A percentile compares a stretch with the other conserved stretches of the same genome.
Conservation (phyloP, 208 protist genomes). For the Leptomonas seymouri region DNA sequence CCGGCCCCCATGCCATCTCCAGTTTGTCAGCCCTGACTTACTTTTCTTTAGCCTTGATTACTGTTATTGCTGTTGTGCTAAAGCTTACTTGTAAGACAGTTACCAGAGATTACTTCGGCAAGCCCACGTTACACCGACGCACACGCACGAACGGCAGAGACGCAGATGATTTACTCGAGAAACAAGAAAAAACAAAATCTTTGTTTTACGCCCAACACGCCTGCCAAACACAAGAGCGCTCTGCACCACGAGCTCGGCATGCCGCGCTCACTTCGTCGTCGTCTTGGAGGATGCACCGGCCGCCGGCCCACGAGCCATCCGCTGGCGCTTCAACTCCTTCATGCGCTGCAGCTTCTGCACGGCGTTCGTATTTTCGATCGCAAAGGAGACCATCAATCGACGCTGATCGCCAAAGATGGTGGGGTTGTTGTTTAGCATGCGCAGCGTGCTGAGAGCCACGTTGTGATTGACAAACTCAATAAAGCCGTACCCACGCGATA, state of each 20-base stretch:
- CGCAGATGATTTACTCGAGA: not conserved
- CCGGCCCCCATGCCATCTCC: too few relatives aligned
- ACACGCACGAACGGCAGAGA: not conserved
- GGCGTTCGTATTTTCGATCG: conserved; percentile 89
- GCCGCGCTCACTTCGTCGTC: conserved; percentile 4
- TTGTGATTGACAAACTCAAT: conserved; percentile 93
- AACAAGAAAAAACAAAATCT: not conserved
- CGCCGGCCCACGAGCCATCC: conserved; percentile 28
- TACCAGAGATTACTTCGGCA: not conserved
- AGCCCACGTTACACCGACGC: not conserved
- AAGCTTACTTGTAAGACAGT: not conserved
- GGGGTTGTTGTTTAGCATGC: conserved; percentile 94
- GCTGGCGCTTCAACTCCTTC: conserved; percentile 72
- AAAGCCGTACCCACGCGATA: conserved; percentile 91
- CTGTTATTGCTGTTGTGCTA: not conserved
- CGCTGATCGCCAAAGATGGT: conserved; percentile 84
- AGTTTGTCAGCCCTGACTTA: too few relatives aligned
- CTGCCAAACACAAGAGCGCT: too few relatives aligned
- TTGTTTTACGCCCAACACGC: not conserved
- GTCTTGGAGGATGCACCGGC: conserved; percentile 3
- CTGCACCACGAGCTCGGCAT: too few relatives aligned
- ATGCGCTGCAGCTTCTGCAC: conserved; percentile 90
- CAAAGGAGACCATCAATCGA: conserved; percentile 92
- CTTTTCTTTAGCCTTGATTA: too few relatives aligned
- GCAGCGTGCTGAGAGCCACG: conserved; percentile 83